phyloP scores from a whole-genome alignment of 1,284 basidiomycete genomes.

The Rhizoctonia solani region DNA sequence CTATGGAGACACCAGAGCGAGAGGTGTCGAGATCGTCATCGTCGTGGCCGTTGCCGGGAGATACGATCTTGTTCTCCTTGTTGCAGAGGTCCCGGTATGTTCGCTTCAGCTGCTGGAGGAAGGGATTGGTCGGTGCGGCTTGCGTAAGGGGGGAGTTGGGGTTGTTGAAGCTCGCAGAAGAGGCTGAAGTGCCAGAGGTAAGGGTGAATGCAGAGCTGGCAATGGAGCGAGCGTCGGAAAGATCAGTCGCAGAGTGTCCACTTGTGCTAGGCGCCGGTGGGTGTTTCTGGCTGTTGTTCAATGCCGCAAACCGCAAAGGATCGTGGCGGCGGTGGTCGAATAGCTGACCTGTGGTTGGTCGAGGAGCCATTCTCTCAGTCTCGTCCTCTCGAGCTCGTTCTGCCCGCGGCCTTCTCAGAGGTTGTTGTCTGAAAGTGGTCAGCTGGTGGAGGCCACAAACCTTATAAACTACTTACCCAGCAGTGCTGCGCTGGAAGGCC shows the following conservation, averaged over 20 bases:
- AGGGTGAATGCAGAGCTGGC: conserved; percentile 75
- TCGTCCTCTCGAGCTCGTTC: conserved; percentile 5
- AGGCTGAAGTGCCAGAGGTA: conserved; percentile 71
- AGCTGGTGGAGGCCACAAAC: conserved; percentile 17
- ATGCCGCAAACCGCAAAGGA: conserved; percentile 74
- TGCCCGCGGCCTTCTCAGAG: conserved; percentile 15
- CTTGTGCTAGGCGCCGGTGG: conserved; percentile 49
- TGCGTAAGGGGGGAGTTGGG: conserved; percentile 66
- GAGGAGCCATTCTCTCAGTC: conserved; percentile 40
- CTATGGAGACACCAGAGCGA: conserved; percentile 38
- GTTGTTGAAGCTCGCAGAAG: conserved; percentile 59
- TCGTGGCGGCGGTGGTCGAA: conserved; percentile 86
- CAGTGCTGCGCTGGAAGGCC: conserved; percentile 65
- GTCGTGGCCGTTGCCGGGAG: conserved; percentile 43
- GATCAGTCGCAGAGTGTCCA: conserved; percentile 63
- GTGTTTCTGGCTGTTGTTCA: conserved; percentile 42
- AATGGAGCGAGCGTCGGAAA: conserved; percentile 70
- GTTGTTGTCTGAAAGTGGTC: conserved; percentile 18
- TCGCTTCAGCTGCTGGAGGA: conserved; percentile 75
- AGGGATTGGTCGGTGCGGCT: conserved; percentile 60
- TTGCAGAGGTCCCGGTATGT: conserved; percentile 75
- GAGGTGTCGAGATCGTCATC: conserved; percentile 47
- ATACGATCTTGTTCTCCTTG: conserved; percentile 73
- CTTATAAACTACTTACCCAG: conserved; percentile 53
- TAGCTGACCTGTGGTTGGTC: conserved; percentile 58